A percentile compares a stretch with the other conserved stretches of the same genome.
phyloP scores from a whole-genome alignment of 2,329 filamentous ascomycete species.

The Gliomastix tumulicola region DNA sequence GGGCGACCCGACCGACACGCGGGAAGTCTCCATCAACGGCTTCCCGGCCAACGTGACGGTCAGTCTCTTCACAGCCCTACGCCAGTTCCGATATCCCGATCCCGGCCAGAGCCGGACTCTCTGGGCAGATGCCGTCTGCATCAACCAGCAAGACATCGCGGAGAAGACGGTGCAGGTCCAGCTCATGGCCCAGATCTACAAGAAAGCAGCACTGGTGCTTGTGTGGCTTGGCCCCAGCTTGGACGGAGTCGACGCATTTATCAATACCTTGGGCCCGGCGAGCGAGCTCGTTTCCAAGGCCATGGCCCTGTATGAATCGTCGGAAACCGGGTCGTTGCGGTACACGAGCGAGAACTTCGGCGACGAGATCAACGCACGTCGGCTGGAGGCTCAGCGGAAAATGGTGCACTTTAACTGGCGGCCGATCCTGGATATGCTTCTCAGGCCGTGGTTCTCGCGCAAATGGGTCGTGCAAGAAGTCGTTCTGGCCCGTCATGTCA shows the following conservation, averaged over 20 bases:
- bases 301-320: no score
- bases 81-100: constrained; percentile 14
- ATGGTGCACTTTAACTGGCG: neutral
- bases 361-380: no score
- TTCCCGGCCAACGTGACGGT: neutral
- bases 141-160: constrained; percentile 5
- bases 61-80: constrained; percentile 11
- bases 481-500: neutral
- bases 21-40: neutral
- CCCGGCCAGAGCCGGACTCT: constrained; percentile 2
- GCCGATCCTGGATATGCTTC: neutral
- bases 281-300: neutral
- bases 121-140: constrained; percentile 9
- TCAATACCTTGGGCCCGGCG: neutral
- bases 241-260: neutral
- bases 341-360: neutral
- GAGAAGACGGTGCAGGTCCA: constrained; percentile 5
- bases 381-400: neutral
- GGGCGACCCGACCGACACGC: neutral
- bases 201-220: constrained; percentile 4
- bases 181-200: constrained; percentile 5
- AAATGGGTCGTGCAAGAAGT: constrained; percentile 5
- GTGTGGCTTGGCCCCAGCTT: constrained; percentile 6
- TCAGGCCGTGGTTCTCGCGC: constrained; percentile 4
- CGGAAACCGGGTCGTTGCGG: no score